Conservation (phyloP, 352 stramenopile species). For the Phytophthora lateralis region DNA sequence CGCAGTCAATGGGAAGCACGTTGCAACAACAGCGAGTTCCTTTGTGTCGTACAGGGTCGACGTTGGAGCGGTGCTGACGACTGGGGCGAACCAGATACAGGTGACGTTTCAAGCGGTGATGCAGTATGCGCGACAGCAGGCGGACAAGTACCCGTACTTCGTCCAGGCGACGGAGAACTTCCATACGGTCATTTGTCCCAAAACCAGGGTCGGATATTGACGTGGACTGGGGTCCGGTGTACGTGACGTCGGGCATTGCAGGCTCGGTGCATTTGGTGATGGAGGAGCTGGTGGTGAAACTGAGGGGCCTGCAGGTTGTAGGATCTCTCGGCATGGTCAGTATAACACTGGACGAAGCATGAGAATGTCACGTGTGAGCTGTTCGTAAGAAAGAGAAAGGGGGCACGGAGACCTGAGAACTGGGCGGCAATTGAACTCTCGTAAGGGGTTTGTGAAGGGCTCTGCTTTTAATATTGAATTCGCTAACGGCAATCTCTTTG, state of each 20-base stretch:
- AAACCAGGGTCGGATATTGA: conserved; percentile 88
- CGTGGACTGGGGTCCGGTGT: conserved; percentile 88
- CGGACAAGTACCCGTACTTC: conserved; percentile 71
- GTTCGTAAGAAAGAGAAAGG: conserved; percentile 45
- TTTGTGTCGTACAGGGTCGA: conserved; percentile 68
- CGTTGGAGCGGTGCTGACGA: conserved; percentile 27
- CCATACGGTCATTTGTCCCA: conserved; percentile 80
- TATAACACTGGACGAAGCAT: conserved; percentile 40
- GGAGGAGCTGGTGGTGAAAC: conserved; percentile 12
- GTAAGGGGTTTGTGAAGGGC: conserved; percentile 23
- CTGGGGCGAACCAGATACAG: conserved; percentile 51
- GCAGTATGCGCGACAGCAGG: conserved; percentile 59
- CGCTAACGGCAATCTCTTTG: conserved; percentile 6
- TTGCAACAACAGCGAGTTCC: conserved; percentile 61
- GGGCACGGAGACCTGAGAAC: no score
- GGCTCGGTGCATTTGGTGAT: conserved; percentile 59
- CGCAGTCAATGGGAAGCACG: conserved; percentile 59
- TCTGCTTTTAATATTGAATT: not conserved
- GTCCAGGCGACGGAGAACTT: conserved; percentile 77
- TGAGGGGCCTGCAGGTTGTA: conserved; percentile 51
- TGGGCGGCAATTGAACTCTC: conserved; percentile 34
- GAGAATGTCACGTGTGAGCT: conserved; percentile 53
- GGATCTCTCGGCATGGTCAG: conserved; percentile 47
- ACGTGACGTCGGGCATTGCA: conserved; percentile 65
- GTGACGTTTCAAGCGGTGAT: conserved; percentile 65